Conservation (phyloP, 306 rosid species). For the Castanospermum australe region DNA sequence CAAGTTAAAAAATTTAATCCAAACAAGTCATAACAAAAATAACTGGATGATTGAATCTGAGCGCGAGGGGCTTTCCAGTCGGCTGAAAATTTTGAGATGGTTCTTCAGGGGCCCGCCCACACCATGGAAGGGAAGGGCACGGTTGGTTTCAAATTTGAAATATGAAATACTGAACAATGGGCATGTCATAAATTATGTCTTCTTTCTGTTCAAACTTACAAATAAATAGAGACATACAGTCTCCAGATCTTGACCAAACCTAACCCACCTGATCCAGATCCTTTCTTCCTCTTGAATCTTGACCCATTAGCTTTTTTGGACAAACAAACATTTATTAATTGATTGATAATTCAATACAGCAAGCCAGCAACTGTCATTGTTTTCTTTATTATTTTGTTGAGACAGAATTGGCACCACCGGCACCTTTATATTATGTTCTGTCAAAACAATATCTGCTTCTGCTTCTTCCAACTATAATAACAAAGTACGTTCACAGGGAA, state of each 20-base stretch:
- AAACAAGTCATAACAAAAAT: too few relatives aligned
- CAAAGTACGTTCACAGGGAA: not conserved
- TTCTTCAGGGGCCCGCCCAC: not conserved
- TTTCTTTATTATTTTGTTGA: not conserved
- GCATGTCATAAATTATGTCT: not conserved
- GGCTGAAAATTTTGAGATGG: not conserved
- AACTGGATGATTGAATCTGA: too few relatives aligned
- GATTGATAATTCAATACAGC: not conserved
- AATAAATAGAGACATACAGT: not conserved
- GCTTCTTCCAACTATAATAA: not conserved
- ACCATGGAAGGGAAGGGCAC: not conserved
- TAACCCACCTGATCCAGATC: not conserved
- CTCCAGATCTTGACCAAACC: constrained; percentile 28
- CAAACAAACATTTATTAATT: constrained; percentile 1
- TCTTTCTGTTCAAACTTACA: not conserved
- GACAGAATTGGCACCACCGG: not conserved
- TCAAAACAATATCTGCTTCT: not conserved
- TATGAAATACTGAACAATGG: not conserved
- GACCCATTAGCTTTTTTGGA: not conserved
- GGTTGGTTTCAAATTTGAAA: constrained; percentile 15
- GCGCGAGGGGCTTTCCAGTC: not conserved
- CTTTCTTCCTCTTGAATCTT: not conserved
- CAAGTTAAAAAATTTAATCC: too few relatives aligned
- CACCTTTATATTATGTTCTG: not conserved
- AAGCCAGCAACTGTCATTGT: not conserved